Evolutionary conservation across 1,139 yeast species (phyloP).

Genomic region (Sugiyamaella japonica): DNA sequence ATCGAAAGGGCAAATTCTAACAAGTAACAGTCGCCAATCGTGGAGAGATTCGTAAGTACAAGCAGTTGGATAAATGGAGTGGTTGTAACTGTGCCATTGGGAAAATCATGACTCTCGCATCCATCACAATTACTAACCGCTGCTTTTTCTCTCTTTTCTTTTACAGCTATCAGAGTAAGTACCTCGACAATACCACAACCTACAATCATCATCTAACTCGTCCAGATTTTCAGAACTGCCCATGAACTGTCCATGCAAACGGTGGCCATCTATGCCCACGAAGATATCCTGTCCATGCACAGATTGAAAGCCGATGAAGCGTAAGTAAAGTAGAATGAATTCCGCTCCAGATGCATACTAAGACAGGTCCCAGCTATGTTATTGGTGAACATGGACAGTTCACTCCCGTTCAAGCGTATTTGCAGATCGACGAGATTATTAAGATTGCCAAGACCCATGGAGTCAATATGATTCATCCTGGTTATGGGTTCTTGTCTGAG

Average conservation of each 20-base stretch:
- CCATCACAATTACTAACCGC: conserved; percentile 11
- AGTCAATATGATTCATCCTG: conserved; percentile 98
- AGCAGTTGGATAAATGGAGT: no score
- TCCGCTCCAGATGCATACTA: neutral
- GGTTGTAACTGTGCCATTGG: no score
- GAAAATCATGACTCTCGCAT: no score
- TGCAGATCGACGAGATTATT: conserved; percentile 94
- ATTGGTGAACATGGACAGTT: conserved; percentile 88
- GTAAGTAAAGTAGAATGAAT: no score
- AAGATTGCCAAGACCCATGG: conserved; percentile 81
- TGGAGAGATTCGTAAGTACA: conserved; percentile 71
- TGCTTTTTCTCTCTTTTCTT: conserved; percentile 7
- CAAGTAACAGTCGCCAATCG: conserved; percentile 73
- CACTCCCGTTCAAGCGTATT: conserved; percentile 94
- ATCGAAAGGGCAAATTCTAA: neutral
- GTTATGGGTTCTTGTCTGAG: conserved; percentile 94
- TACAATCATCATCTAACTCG: no score
- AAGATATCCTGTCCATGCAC: conserved; percentile 93
- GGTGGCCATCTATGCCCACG: conserved; percentile 95
- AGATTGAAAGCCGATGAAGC: conserved; percentile 56
- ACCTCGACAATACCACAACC: neutral
- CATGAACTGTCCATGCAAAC: conserved; percentile 98
- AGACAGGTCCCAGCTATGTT: conserved; percentile 49
- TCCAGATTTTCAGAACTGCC: conserved; percentile 84
- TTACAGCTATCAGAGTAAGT: conserved; percentile 32